Percentiles rank a stretch among this genome's conserved stretches.
phyloP scores from a whole-genome alignment of 2,329 filamentous ascomycete species.

The Microsporum ferrugineum region DNA sequence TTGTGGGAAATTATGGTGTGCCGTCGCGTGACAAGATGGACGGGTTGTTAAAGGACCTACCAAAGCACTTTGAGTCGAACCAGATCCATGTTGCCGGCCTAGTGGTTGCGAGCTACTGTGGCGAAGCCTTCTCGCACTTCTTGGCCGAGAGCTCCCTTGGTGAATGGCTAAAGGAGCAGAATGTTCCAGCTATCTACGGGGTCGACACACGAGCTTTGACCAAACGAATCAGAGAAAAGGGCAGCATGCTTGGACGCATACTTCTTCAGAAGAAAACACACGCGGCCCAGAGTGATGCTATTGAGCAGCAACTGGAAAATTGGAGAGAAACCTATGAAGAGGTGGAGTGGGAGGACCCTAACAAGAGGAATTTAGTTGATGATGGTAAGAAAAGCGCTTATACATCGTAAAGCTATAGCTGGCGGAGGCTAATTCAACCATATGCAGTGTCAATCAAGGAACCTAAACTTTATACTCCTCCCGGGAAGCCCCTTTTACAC shows the following conservation, averaged over 20 bases:
- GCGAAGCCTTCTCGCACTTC: conserved; percentile 91
- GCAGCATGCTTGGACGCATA: conserved; percentile 91
- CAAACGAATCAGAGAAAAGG: conserved; percentile 84
- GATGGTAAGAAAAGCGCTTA: conserved; percentile 61
- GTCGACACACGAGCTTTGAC: conserved; percentile 90
- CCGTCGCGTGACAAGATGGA: conserved; percentile 77
- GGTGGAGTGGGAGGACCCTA: conserved; percentile 83
- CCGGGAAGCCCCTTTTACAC: conserved; percentile 57
- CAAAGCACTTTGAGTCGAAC: conserved; percentile 83
- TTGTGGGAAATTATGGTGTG: conserved; percentile 96
- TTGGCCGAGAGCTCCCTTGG: conserved; percentile 83
- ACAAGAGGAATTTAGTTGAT: conserved; percentile 81
- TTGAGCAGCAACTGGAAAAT: conserved; percentile 32
- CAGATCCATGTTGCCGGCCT: conserved; percentile 91
- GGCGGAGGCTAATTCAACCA: neutral
- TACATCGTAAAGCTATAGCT: neutral
- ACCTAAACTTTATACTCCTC: conserved; percentile 75
- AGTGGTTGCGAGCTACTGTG: conserved; percentile 80
- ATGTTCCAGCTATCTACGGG: conserved; percentile 84
- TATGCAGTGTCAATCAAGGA: conserved; percentile 71
- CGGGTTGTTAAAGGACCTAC: conserved; percentile 70
- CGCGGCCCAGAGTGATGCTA: conserved; percentile 18
- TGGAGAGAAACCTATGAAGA: conserved; percentile 58
- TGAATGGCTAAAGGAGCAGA: conserved; percentile 92
- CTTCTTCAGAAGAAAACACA: conserved; percentile 53